phyloP scores from a whole-genome alignment of 495 filamentous ascomycete genomes.

The Penicillium coprophilum region DNA sequence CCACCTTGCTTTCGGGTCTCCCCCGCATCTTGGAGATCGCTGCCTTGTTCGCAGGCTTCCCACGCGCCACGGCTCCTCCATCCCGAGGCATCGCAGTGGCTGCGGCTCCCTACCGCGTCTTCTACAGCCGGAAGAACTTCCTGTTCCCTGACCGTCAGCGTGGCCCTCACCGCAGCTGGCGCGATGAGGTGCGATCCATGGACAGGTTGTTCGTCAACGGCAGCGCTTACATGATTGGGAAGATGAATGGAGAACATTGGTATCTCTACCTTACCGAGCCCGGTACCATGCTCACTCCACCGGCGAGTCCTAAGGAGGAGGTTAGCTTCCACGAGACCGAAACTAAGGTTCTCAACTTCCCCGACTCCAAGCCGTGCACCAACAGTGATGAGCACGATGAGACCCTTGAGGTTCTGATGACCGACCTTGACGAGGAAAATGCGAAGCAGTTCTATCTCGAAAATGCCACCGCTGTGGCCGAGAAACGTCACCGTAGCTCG shows the following conservation, averaged over 20 bases:
- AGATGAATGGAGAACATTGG: constrained; percentile 99
- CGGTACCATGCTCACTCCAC: constrained; percentile 76
- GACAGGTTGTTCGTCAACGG: constrained; percentile 88
- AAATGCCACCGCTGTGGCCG: constrained; percentile 86
- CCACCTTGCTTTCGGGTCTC: constrained; percentile 85
- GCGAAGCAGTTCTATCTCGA: constrained; percentile 97
- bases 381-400: constrained; percentile 65
- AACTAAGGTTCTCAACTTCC: constrained; percentile 62
- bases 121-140: constrained; percentile 99
- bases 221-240: constrained; percentile 99
- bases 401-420: constrained; percentile 98
- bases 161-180: constrained; percentile 96
- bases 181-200: constrained; percentile 87
- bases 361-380: constrained; percentile 35
- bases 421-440: constrained; percentile 87
- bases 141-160: constrained; percentile 93
- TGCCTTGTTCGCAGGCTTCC: constrained; percentile 81
- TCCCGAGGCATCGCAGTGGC: constrained; percentile 61
- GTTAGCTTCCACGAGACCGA: constrained; percentile 57
- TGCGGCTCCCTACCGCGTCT: constrained; percentile 90
- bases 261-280: constrained; percentile 95
- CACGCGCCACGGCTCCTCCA: constrained; percentile 54
- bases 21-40: constrained; percentile 90
- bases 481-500: constrained; percentile 63
- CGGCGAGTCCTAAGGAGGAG: constrained; percentile 66